phyloP scores from a whole-genome alignment of 768 basidiomycete species.

The Hygrophorus pudorinus region DNA sequence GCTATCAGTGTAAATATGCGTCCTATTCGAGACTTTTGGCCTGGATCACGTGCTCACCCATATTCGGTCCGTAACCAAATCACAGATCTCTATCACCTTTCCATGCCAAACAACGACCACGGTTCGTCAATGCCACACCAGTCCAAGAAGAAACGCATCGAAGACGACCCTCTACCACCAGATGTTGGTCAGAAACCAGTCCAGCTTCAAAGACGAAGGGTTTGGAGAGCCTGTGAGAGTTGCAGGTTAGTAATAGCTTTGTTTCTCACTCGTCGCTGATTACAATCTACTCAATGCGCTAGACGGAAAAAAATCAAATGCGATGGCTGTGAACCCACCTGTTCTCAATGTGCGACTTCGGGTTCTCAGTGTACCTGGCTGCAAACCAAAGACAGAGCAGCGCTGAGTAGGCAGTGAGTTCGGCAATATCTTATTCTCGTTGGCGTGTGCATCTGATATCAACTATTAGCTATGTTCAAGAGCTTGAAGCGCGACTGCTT shows the following conservation, averaged over 20 bases:
- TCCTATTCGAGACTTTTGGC: too few relatives aligned
- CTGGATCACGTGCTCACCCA: too few relatives aligned
- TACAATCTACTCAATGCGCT: constrained; percentile 11
- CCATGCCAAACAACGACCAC: constrained; percentile 45
- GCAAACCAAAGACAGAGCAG: constrained; percentile 86
- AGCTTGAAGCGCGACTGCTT: constrained; percentile 77
- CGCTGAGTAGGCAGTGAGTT: constrained; percentile 80
- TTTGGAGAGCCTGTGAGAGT: constrained; percentile 86
- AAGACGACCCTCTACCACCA: constrained; percentile 45
- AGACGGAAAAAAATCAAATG: constrained; percentile 93
- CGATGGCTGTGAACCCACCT: constrained; percentile 80
- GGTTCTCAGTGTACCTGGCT: constrained; percentile 80
- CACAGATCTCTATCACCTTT: constrained; percentile 7
- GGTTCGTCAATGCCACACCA: constrained; percentile 39
- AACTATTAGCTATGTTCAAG: constrained; percentile 71
- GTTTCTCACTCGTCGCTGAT: constrained; percentile 10
- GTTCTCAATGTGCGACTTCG: constrained; percentile 69
- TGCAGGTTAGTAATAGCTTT: constrained; percentile 52
- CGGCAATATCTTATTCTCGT: constrained; percentile 1
- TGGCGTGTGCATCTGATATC: constrained; percentile 9
- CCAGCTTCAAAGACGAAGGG: constrained; percentile 68
- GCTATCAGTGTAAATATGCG: too few relatives aligned
- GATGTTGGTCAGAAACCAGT: constrained; percentile 62
- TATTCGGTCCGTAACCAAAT: background rate
- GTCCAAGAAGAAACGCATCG: constrained; percentile 67